Evolutionary conservation across 208 protist species (phyloP), one percentile per base, ranked within the genome.

Genomic region (Angomonas desouzai): DNA sequence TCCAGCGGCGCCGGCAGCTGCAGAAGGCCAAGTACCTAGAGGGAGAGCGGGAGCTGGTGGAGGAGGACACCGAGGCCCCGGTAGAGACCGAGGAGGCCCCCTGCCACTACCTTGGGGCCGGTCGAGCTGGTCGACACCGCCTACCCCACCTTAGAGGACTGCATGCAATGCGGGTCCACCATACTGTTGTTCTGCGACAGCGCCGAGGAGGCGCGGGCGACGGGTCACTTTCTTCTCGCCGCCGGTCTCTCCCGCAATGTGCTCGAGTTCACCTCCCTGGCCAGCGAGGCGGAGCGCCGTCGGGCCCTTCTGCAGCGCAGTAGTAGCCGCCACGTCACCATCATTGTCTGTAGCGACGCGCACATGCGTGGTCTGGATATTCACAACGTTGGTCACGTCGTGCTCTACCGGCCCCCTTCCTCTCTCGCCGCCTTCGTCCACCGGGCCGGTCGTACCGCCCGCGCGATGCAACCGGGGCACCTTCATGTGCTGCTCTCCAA

Each of bases 401-500:
- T 97, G 59, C 95, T 94, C 79, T 97, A 96, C 78, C 85, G 91
- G 66, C 67, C 87, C 3, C 93, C 91, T 0, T 76, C 81, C 25
- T 83, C 79, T 20, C 58, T 96, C 10, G 94, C 98, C 58, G 94
- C 98, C 72, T 98, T 98, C 67, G 94, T 99, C 33, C 97, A 99
- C 64, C 84, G 98, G 22, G 89, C 96, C 2, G 98, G 98, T 6
- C 89, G 97, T 38, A 99, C 98, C 27, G 97, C 96, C 3, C 84
- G 98, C 43, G 98, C 98, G 20, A 84, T 91, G 83, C 77, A 83
- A 9, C 73, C 72, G 0, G 90, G 90, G 1, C 87, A 93, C 49
- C 51, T 92, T 25, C 83, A 96, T 69, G 56, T 93, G 49, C 62
- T 96, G 30, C 76, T 96, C 20, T 85, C 74, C 64, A 96, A 93